Evolutionary conservation across 2,329 filamentous ascomycete genomes (phyloP), one percentile per base, ranked within the genome.

Genomic region (Nannizziopsis barbatae): DNA sequence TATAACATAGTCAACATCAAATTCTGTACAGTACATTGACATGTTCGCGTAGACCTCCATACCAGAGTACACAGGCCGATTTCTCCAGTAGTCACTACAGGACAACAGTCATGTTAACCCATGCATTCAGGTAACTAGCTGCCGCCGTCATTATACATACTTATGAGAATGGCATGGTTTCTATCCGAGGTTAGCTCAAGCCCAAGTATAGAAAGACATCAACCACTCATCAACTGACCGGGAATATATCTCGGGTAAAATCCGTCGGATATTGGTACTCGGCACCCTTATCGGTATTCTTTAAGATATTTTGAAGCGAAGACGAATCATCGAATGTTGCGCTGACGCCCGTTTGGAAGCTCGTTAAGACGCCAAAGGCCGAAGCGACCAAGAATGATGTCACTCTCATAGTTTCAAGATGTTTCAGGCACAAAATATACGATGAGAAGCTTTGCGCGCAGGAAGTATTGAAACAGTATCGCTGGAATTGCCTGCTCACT

Each of bases 211-310:
- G 12, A 12, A 5, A 36, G 8, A 17, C 15, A 7, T 9, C 32
- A 11, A 27, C 17, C n/a, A 18, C 18, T 17, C 18, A n/a, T 33
- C 18, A 20, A 65, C 68, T 57, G 56, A 76, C 73, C 36, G 78
- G 78, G 27, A 79, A 57, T 52, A 81, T 77, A 1, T 71, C 76
- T 51, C 77, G 70, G 1, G 78, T 81, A 15, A 81, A 66, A 56
- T 78, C 75, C 0, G 78, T 81, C 0, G 78, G 78, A 62, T 81
- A 81, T 14, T 61, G 69, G 61, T 80, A 80, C 15, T 73, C 65
- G 8, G 70, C 63, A 41, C 69, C 71, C 17, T 67, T 62, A 55
- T 76, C 70, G 5, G 75, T 77, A 55, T 77, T 73, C 47, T 69
- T 65, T 45, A 81, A 60, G 45, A 81, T 75, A 50, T 72, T 72